These are phyloP conservation scores for Rhododendron ferrugineum DNA, from an alignment of 148 eudicot species.

Conservation along the genomic window DNA sequence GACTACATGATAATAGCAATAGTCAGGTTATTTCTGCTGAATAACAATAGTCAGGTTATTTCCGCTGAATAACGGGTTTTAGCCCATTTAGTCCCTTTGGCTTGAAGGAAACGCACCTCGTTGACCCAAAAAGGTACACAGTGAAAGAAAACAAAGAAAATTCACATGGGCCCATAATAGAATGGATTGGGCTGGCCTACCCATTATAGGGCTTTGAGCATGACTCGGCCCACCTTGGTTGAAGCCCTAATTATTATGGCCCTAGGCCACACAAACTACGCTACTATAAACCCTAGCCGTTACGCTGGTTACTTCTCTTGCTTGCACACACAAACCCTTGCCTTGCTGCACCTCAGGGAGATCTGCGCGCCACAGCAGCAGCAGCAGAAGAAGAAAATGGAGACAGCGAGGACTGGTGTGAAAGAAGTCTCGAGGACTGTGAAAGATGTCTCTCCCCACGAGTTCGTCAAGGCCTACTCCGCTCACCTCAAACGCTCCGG, in stretches of 20 bases:
- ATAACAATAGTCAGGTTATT: no score
- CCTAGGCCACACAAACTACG: no score
- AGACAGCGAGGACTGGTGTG: slow-evolving; percentile 32
- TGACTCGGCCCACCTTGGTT: background rate
- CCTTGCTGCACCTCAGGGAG: background rate
- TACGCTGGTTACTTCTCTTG: background rate
- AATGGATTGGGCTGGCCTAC: background rate
- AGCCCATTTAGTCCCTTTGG: no score
- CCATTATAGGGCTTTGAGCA: background rate
- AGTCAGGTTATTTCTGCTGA: no score
- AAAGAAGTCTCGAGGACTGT: slow-evolving; percentile 42
- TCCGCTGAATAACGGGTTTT: no score
- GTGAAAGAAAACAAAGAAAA: no score
- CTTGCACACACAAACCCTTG: background rate
- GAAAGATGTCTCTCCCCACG: slow-evolving; percentile 51
- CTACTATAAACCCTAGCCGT: slow-evolving; percentile 6
- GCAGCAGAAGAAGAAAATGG: slow-evolving; percentile 10
- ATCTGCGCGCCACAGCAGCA: background rate
- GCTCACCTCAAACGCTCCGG: slow-evolving; percentile 61
- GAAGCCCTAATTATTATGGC: background rate
- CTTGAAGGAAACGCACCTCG: no score
- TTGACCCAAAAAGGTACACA: no score
- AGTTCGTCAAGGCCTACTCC: slow-evolving; percentile 51
- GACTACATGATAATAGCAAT: no score
- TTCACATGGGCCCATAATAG: background rate